Conservation (phyloP, 2,329 filamentous ascomycete genomes). For the Lecanicillium sp. region DNA sequence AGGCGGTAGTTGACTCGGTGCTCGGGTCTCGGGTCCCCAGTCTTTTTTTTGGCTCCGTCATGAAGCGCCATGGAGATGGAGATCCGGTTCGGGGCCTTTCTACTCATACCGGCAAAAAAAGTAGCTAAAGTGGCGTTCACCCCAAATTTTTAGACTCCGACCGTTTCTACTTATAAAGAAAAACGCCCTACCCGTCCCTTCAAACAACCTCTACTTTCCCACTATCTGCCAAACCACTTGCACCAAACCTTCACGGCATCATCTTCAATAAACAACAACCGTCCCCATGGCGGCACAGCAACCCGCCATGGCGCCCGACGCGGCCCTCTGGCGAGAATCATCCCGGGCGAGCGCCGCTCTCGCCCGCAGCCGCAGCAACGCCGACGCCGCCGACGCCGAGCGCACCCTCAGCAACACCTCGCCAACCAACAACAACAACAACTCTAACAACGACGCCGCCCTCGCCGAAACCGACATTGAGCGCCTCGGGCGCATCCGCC, state of each 20-base stretch:
- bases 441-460: neutral
- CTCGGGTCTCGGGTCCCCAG: no score
- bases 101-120: no score
- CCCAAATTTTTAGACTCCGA: neutral
- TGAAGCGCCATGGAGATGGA: no score
- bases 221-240: no score
- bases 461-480: slow-evolving; percentile 38
- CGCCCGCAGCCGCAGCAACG: neutral
- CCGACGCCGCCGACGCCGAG: neutral
- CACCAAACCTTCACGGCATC: no score
- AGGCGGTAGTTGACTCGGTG: no score
- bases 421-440: neutral
- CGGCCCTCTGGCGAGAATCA: slow-evolving; percentile 1
- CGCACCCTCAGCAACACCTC: slow-evolving; percentile 1
- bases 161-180: no score
- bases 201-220: neutral
- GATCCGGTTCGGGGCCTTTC: no score
- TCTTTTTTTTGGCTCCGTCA: no score
- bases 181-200: neutral
- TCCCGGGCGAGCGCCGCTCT: slow-evolving; percentile 2
- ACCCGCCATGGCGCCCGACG: slow-evolving; percentile 7
- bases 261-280: no score
- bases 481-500: slow-evolving; percentile 54
- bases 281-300: slow-evolving; percentile 4
- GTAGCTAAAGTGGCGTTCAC: no score